Conservation (phyloP, 148 eudicot species). For the Camellia sinensis region DNA sequence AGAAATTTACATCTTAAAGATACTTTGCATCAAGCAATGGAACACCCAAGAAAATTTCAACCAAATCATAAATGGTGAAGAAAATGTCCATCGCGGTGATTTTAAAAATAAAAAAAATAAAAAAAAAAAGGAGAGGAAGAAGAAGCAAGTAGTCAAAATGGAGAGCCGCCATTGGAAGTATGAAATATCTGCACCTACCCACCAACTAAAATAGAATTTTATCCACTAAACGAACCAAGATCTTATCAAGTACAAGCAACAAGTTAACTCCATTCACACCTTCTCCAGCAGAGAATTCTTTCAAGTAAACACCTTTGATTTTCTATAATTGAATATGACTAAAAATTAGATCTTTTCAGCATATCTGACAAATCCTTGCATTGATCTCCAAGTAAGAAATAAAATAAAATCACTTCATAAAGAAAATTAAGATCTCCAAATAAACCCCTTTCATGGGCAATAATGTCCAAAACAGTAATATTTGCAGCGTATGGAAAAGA, state of each 20-base stretch:
- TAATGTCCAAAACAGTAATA: neutral
- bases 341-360: neutral
- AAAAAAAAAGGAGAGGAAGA: too few relatives aligned
- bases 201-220: conserved; percentile 20
- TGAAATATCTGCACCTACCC: conserved; percentile 19
- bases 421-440: neutral
- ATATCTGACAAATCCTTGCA: neutral
- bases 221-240: conserved; percentile 1
- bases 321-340: neutral
- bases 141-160: too few relatives aligned
- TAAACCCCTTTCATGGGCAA: neutral
- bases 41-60: neutral
- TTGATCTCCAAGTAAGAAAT: neutral
- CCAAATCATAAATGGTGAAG: neutral
- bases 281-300: neutral
- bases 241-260: conserved; percentile 13
- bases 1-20: neutral
- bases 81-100: neutral
- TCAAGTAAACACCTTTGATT: neutral
- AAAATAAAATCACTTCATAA: neutral
- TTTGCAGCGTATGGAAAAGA: neutral
- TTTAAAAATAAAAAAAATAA: too few relatives aligned
- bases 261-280: conserved; percentile 11
- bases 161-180: conserved; percentile 7
- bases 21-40: neutral